Evolutionary conservation across 192 early-diverging fungal species (phyloP), one percentile per base, ranked within the genome.

Genomic region (Chytriomyces sp.): DNA sequence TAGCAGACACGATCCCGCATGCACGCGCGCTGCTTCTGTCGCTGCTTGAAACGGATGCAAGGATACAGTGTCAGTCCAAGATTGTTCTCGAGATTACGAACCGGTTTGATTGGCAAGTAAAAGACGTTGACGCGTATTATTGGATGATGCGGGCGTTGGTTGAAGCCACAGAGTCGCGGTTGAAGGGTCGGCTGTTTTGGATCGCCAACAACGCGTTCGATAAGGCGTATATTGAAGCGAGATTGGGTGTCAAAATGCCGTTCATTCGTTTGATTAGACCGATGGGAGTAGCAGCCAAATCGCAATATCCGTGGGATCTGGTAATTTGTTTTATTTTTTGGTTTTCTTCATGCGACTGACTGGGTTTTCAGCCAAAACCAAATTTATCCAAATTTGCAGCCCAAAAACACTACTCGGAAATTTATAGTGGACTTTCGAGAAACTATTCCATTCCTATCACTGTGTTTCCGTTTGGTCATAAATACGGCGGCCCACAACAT

Each of bases 1-100:
- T 75, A 35, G 72, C 62, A 13, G 72, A 75, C 23, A 75, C 72
- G 16, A 67, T 75, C 28, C 72, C 72, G 13, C 63, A 75, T 45
- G 72, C 46, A n/a, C 63, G 72, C 16, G 62, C 65, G 13, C 5
- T 75, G 16, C 43, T 75, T 7, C 16, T 45, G 5, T 70, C 69
- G 7, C 50, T 70, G 49, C 16, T 70, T 1, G 69, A 70, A 28
- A 11, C 57, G 0, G 69, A 57, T 11, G 5, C n/a, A 35, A 57
- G 13, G 69, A 50, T 43, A 26, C 69, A 44, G 46, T 70, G 69
- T 23, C 49, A 50, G 8, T 49, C 69, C 8, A 70, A 70, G 26
- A 11, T 70, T 16, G 69, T 70, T 0, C 49, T 70, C 11, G 69
- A 70, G 43, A 70, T 70, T 47, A 70, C 69, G 49, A 70, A 70